Conservation (phyloP, 495 filamentous ascomycete genomes). For the Stereocaulon alpinum region DNA sequence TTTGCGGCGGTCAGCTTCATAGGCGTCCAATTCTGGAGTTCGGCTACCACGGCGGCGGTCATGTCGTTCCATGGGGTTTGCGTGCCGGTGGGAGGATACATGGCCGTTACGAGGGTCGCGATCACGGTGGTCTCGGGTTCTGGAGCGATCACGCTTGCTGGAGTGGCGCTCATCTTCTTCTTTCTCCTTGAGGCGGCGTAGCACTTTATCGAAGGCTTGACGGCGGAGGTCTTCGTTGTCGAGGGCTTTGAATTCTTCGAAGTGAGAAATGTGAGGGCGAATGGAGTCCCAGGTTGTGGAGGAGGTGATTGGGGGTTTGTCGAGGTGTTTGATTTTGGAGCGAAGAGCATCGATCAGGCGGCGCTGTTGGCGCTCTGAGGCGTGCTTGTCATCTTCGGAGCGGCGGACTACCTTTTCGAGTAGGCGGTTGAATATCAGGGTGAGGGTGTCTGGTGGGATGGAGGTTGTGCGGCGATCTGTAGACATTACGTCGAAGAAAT, state of each 20-base stretch:
- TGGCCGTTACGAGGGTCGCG: constrained; percentile 44
- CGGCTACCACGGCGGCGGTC: constrained; percentile 51
- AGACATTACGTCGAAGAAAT: constrained; percentile 67
- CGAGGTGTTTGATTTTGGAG: constrained; percentile 78
- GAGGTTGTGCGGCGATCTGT: constrained; percentile 77
- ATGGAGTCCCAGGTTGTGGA: constrained; percentile 82
- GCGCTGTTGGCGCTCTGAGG: constrained; percentile 76
- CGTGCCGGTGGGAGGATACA: constrained; percentile 25
- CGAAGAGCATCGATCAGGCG: constrained; percentile 76
- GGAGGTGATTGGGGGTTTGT: constrained; percentile 61
- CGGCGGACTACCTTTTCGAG: constrained; percentile 69
- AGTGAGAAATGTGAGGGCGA: constrained; percentile 62
- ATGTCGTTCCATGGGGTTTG: constrained; percentile 41
- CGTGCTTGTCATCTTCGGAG: constrained; percentile 73
- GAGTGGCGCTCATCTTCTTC: constrained; percentile 65
- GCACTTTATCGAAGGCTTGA: constrained; percentile 83
- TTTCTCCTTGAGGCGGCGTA: constrained; percentile 81
- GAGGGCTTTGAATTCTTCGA: constrained; percentile 72
- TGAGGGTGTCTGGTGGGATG: constrained; percentile 64
- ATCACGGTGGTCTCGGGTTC: constrained; percentile 39
- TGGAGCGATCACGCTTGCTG: constrained; percentile 43
- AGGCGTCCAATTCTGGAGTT: constrained; percentile 75
- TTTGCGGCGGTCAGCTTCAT: constrained; percentile 79
- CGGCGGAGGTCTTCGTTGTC: constrained; percentile 72
- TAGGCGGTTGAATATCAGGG: constrained; percentile 73